A percentile compares a stretch with the other conserved stretches of the same genome.
Conservation (phyloP, 1,139 yeast genomes). For the Lodderomyces metapsilosis region DNA sequence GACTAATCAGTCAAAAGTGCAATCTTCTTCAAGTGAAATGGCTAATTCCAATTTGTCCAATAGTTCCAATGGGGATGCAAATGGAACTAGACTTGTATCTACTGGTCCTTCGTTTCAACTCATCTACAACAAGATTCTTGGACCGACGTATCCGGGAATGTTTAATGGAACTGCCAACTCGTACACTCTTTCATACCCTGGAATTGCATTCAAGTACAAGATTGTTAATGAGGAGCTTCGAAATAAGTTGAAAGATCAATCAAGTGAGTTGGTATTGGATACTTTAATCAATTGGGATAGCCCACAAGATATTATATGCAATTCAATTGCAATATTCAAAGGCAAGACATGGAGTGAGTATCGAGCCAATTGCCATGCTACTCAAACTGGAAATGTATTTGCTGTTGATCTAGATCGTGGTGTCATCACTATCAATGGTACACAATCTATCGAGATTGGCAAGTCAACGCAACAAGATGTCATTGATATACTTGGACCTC, state of each 20-base stretch:
- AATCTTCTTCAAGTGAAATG: conserved; percentile 3
- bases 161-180: conserved; percentile 16
- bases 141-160: conserved; percentile 63
- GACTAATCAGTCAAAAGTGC: neutral
- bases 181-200: conserved; percentile 55
- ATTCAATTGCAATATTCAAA: conserved; percentile 14
- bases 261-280: conserved; percentile 24
- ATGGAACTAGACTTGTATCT: conserved; percentile 3
- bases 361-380: neutral
- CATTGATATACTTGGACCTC: conserved; percentile 51
- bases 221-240: conserved; percentile 21
- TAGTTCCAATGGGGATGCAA: neutral
- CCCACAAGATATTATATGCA: conserved; percentile 34
- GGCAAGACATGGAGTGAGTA: conserved; percentile 27
- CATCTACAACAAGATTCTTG: conserved; percentile 57
- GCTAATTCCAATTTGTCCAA: conserved; percentile 6
- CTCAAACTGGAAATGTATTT: neutral
- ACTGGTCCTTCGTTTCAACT: conserved; percentile 32
- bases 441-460: conserved; percentile 21
- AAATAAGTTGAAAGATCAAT: conserved; percentile 15
- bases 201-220: conserved; percentile 48
- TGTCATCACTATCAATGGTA: conserved; percentile 18
- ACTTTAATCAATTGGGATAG: conserved; percentile 33
- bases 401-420: conserved; percentile 7
- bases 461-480: conserved; percentile 51